Base-by-base conservation (phyloP, 441 rosid species). In the Jatropha podagrica region DNA sequence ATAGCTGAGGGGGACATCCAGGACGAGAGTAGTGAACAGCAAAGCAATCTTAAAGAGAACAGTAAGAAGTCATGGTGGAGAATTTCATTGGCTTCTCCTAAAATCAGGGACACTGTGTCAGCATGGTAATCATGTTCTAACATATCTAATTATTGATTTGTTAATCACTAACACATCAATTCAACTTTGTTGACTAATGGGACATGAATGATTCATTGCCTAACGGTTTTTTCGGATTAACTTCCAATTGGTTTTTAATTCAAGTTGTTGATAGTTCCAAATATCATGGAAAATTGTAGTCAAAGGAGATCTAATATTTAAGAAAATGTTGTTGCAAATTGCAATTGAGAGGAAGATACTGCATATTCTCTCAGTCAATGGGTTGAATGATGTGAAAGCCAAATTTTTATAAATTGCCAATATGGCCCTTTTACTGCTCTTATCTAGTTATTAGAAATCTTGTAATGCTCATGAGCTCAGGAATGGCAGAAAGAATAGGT, bases 51-150 rank as follows among this genome's bases (percentile, higher is more conserved):
- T 55, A 74, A 49, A 77, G 97, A 90, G 23, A 83, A 79, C 62
- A 76, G 84, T 60, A 86, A 83, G 80, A 91, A 88, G 79, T 92
- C 97, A 68, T 89, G 93, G 95, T 89, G 89, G 92, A 87, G 87
- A 83, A 73, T 93, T 86, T 92, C 97, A 32, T 76, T 93, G 84
- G 93, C 97, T 79, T 91, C 93, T 75, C 98, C 98, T 15, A 92
- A 84, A 84, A 77, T 91, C 82, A 82, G 88, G 74, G 90, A 88
- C 68, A 81, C 85, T 65, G 80, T 78, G 46, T 81, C 88, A 37
- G 74, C 87, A 70, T 56, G 91, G 98, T 95, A 88, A 79, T 80
- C 48, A 37, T 72, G 23, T 59, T 55, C 9, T 54, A 4, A 27
- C 64, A 48, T 73, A 20, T 54, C 68, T 74, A 52, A 38, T 51